A percentile compares a stretch with the other conserved stretches of the same genome.
Conservation (phyloP, 768 basidiomycete genomes). For the Lactarius evosmus region DNA sequence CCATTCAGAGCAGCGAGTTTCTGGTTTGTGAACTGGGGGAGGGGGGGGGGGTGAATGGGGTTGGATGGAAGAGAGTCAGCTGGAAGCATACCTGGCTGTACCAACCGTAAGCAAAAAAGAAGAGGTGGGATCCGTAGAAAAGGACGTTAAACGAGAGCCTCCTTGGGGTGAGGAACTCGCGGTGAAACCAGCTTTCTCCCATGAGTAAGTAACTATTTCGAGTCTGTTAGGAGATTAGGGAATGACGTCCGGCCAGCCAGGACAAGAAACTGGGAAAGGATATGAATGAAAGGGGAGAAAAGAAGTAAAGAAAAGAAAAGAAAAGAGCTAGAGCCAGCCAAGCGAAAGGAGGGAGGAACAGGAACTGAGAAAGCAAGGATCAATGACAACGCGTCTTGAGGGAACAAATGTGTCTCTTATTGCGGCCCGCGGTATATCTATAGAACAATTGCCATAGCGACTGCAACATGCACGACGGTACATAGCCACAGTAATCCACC, state of each 20-base stretch:
- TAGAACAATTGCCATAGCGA: background rate
- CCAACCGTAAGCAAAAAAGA: slow-evolving; percentile 86
- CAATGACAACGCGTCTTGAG: background rate
- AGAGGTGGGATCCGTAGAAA: slow-evolving; percentile 77
- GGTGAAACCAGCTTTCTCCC: slow-evolving; percentile 69
- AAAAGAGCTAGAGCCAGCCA: slow-evolving; percentile 7
- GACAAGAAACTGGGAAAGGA: slow-evolving; percentile 29
- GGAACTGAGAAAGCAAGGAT: slow-evolving; percentile 21
- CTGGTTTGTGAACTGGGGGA: slow-evolving; percentile 51
- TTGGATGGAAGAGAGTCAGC: background rate
- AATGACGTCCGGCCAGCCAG: slow-evolving; percentile 54
- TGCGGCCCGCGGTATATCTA: background rate
- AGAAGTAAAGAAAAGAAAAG: slow-evolving; percentile 20
- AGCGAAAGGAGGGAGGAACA: slow-evolving; percentile 17
- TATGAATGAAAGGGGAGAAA: slow-evolving; percentile 6
- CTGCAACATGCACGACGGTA: background rate
- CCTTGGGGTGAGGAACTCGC: slow-evolving; percentile 61
- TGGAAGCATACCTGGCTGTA: slow-evolving; percentile 59
- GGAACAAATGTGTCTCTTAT: background rate
- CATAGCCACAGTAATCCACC: background rate
- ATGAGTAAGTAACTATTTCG: slow-evolving; percentile 38
- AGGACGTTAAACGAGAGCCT: slow-evolving; percentile 71
- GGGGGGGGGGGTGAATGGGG: slow-evolving; percentile 9
- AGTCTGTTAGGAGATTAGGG: slow-evolving; percentile 29
- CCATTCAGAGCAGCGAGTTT: slow-evolving; percentile 72